Percentiles rank a stretch among this genome's conserved stretches.
Evolutionary conservation across 306 rosid genomes (phyloP).

Genomic region (apple (Malus domestica)): ASM211411v1 NC_041789.1:20286501-20287000

Average conservation of each 20-base stretch:
- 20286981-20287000: not conserved
- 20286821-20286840: conserved; percentile 2
- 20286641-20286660: too few species aligned
- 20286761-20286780: not conserved
- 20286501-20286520: not conserved
- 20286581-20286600: too few species aligned
- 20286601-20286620: too few species aligned
- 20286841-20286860: not conserved
- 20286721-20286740: too few species aligned
- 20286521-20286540: too few species aligned
- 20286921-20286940: not conserved
- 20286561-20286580: too few species aligned
- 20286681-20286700: too few species aligned
- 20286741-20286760: too few species aligned
- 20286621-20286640: too few species aligned
- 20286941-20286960: not conserved
- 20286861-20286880: conserved; percentile 7
- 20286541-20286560: too few species aligned
- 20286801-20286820: not conserved
- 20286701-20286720: too few species aligned
- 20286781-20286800: not conserved
- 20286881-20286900: not conserved
- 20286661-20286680: too few species aligned
- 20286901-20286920: not conserved
- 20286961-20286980: not conserved